Base-by-base conservation (phyloP, 176 grass and related monocot genomes). In the Tuctoria greenei region DNA sequence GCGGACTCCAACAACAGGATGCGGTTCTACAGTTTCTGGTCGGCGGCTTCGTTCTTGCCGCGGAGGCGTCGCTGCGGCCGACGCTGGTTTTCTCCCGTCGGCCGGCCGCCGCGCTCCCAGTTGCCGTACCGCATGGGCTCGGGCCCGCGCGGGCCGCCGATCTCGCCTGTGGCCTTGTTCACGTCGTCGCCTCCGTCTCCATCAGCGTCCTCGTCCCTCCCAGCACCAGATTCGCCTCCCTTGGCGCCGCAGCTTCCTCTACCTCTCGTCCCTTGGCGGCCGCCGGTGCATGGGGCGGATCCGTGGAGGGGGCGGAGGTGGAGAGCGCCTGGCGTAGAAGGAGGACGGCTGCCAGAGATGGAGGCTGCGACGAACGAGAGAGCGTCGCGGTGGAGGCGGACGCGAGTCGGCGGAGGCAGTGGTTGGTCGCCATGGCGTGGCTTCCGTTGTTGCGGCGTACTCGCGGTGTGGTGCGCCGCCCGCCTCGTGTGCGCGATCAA, bases 61-160 rank as follows among this genome's bases (percentile, higher is more conserved):
- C n/a, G n/a, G n/a, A n/a, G n/a, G n/a, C n/a, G n/a, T n/a, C n/a
- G n/a, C n/a, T n/a, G n/a, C n/a, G n/a, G n/a, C n/a, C n/a, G n/a
- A n/a, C n/a, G n/a, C n/a, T n/a, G n/a, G n/a, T n/a, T n/a, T n/a
- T n/a, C n/a, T n/a, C n/a, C n/a, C n/a, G n/a, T n/a, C n/a, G n/a
- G n/a, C n/a, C 91, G 91, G 56, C 94, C 86, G 61, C 83, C 81
- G 64, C 83, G 75, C 71, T 91, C 88, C 94, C 94, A 97, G 71
- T 97, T 91, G 69, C 88, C 94, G 75, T 93, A 93, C 20, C 88
- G 75, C 39, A 91, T 93, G 11, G 94, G 91, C 67, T 97, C 94
- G 6, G 88, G 88, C 78, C 94, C 94, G 7, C 31, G 87, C 24
- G 88, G 94, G 23, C 91, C 88, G 73, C 86, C 94, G 43, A 97